A percentile compares a stretch with the other conserved stretches of the same genome.
These are phyloP conservation scores for Cordyceps fumosorosea DNA, from an alignment of 2,329 filamentous ascomycete genomes.

Conservation along the genomic window DNA sequence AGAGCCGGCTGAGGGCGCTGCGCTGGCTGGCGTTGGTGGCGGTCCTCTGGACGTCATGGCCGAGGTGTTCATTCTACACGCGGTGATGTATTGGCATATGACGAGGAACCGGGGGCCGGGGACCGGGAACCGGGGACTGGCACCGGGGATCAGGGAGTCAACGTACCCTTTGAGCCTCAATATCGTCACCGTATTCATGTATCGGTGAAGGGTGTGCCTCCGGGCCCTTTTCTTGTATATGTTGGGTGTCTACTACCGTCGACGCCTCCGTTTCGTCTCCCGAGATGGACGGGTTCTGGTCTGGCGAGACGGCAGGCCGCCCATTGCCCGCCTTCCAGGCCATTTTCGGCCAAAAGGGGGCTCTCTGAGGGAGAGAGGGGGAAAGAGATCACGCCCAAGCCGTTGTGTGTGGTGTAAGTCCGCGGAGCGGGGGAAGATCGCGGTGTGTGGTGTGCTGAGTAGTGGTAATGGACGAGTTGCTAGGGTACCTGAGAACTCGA, in stretches of 20 bases:
- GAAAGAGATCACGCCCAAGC: neutral
- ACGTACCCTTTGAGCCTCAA: conserved; percentile 19
- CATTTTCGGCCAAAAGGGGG: neutral
- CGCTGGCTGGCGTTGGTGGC: conserved; percentile 19
- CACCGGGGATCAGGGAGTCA: too few relatives aligned
- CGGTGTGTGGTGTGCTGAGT: too few relatives aligned
- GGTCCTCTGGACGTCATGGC: conserved; percentile 15
- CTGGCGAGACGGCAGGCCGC: neutral
- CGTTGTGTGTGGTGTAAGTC: neutral
- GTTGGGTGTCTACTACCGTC: conserved; percentile 15
- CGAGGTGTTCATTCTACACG: conserved; percentile 11
- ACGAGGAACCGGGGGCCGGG: neutral
- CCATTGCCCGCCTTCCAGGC: neutral
- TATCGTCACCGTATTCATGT: conserved; percentile 16
- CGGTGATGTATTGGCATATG: too few relatives aligned
- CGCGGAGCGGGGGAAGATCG: neutral
- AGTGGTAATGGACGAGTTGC: too few relatives aligned
- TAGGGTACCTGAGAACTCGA: too few relatives aligned
- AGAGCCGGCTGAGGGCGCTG: conserved; percentile 21
- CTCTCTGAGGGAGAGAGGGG: neutral
- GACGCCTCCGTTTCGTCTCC: conserved; percentile 6
- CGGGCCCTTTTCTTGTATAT: conserved; percentile 13
- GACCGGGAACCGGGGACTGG: neutral
- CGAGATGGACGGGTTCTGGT: neutral
- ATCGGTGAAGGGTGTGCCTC: conserved; percentile 12